Evolutionary conservation across 257 asterid genomes (phyloP).

Genomic region (Hygrophila difformis): DNA sequence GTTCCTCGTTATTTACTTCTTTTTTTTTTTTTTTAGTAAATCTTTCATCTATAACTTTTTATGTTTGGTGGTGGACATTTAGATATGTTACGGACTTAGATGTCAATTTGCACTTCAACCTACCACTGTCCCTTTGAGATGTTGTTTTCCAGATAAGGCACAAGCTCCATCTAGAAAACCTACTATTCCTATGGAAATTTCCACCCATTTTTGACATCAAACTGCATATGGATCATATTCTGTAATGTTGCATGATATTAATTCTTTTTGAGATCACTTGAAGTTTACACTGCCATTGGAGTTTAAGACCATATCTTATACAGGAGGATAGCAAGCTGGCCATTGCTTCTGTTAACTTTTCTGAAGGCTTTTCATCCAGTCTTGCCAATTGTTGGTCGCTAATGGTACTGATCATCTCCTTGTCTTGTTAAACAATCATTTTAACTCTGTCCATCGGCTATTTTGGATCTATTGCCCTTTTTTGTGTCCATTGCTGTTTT

Average conservation of each 20-base stretch:
- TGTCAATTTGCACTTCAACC: background rate
- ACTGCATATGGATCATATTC: constrained; percentile 1
- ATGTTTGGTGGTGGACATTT: too few relatives aligned
- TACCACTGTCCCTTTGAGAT: constrained; percentile 1
- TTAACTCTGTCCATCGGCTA: constrained; percentile 1
- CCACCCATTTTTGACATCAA: constrained; percentile 5
- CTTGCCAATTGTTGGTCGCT: constrained; percentile 60
- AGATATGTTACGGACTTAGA: too few relatives aligned
- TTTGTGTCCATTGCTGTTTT: background rate
- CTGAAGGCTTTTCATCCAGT: constrained; percentile 50
- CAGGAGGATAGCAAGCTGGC: constrained; percentile 64
- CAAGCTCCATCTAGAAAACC: too few relatives aligned
- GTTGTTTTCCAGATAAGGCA: background rate
- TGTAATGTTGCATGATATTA: too few relatives aligned
- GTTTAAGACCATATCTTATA: constrained; percentile 14
- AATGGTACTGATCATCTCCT: constrained; percentile 22
- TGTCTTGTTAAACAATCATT: too few relatives aligned
- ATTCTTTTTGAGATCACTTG: too few relatives aligned
- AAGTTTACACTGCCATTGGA: background rate
- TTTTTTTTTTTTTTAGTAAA: too few relatives aligned
- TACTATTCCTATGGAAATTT: background rate
- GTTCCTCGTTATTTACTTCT: too few relatives aligned
- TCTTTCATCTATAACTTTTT: too few relatives aligned
- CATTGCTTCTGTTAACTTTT: constrained; percentile 63
- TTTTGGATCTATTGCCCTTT: constrained; percentile 1